Evolutionary conservation across 768 basidiomycete species (phyloP), one percentile per base, ranked within the genome.

Genomic region (Austroboletus festivus): DNA sequence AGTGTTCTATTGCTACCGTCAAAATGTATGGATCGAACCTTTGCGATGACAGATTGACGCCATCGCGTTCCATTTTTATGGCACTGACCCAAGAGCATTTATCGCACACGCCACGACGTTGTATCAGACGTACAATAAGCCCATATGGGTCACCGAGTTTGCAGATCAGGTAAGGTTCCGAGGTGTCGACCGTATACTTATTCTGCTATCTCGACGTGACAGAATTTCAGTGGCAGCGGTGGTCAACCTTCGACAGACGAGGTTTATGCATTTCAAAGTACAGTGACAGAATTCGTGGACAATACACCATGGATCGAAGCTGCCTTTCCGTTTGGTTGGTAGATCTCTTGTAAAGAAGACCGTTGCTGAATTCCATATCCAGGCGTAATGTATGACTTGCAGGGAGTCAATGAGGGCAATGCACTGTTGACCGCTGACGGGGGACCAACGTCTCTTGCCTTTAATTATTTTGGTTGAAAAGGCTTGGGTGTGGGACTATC

Each of bases 21-120:
- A 4, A 5, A 40, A 13, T n/a, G 33, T 5, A 1, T 18, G 1
- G 55, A 7, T 16, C n/a, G 18, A 42, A 28, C 40, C 34, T 23
- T n/a, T 33, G 45, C 44, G 50, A 33, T n/a, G 3, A 20, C 43
- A 87, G 85, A 54, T 87, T 44, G 76, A 83, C 60, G 74, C 65
- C 30, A 46, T 86, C n/a, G 81, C 82, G 24, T 49, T 83, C 40
- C 92, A 95, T 63, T 87, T 73, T 66, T 94, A 94, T 60, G 83
- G 81, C 47, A 81, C 72, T 19, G 57, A 71, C 11, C 53, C 75
- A 3, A 42, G 70, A 0, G 71, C 71, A 10, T 75, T 93, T 63
- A 73, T 80, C 44, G 26, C 53, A 10, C 83, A 85, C 61, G 65
- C 86, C 45, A 56, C 66, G 5, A 62, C 71, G 11, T 74, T 77